Base-by-base conservation (phyloP, 2,329 filamentous ascomycete species). In the Ophiocordyceps unilateralis region DNA sequence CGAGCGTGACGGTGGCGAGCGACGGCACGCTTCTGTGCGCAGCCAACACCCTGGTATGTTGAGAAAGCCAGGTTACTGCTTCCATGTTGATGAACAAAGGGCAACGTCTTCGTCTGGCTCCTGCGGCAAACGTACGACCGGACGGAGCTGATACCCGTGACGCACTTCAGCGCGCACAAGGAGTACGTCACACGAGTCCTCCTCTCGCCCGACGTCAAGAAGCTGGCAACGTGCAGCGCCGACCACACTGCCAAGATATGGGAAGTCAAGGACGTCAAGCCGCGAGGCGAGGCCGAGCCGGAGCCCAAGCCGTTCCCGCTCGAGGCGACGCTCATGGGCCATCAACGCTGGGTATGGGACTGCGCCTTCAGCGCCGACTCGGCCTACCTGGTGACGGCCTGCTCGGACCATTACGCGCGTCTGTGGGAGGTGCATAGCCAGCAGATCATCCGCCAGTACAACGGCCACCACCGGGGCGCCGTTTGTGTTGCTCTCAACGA, bases 261-360 rank as follows among this genome's bases (percentile, higher is more conserved):
- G 91, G 84, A 87, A 53, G 82, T 95, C 39, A 67, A 66, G 49
- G 83, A 93, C 55, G 70, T 79, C n/a, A 73, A 77, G 40, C 66
- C 69, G 14, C 47, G 53, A n/a, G 43, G 50, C 20, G 60, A 64
- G 12, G 41, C 37, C 41, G 48, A 48, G 19, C 55, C 59, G 17
- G 62, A 65, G 28, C 61, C 69, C 9, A 74, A 70, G 59, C 80
- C 69, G 37, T 91, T 84, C 51, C 82, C 81, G 10, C 74, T 93
- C 19, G 84, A 94, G 61, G 87, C 86, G 3, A 93, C 86, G 1
- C 74, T 95, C 1, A 83, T 83, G 20, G 85, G 83, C 43, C 88
- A 95, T 62, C 88, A 95, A 64, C 79, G 88, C 43, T 95, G 88
- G 88, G 88, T 95, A 1, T 95, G 88, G 88, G 88, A 95, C 60